Percentiles rank a stretch among this genome's conserved stretches.
Conservation (phyloP, 768 basidiomycete genomes). For the Phlegmacium glaucopus region DNA sequence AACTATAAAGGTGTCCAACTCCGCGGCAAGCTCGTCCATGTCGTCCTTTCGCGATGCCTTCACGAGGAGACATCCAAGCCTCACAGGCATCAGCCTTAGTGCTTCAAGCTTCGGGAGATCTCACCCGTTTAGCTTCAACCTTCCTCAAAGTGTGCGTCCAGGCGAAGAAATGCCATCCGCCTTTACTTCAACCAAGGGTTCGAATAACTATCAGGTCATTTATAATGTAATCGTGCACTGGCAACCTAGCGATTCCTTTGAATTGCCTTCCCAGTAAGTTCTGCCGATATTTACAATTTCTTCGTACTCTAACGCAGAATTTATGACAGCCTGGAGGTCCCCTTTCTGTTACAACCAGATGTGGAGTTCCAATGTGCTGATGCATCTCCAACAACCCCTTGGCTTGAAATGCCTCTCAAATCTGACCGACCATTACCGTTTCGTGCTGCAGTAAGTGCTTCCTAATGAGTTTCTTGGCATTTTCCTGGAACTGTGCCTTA, state of each 20-base stretch:
- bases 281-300: no score
- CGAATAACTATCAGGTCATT: slow-evolving; percentile 36
- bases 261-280: slow-evolving; percentile 48
- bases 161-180: slow-evolving; percentile 65
- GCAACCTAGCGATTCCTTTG: slow-evolving; percentile 48
- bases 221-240: slow-evolving; percentile 58
- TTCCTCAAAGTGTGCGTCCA: slow-evolving; percentile 44
- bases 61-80: slow-evolving; percentile 43
- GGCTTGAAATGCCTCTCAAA: slow-evolving; percentile 67
- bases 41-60: slow-evolving; percentile 44
- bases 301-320: slow-evolving; percentile 8
- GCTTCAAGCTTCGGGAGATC: slow-evolving; percentile 33
- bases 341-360: slow-evolving; percentile 60
- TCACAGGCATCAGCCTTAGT: slow-evolving; percentile 32
- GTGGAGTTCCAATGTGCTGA: slow-evolving; percentile 57
- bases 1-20: slow-evolving; percentile 36
- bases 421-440: slow-evolving; percentile 62
- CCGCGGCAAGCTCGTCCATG: slow-evolving; percentile 26
- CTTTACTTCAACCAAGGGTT: slow-evolving; percentile 39
- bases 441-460: slow-evolving; percentile 56
- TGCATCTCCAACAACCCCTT: slow-evolving; percentile 40
- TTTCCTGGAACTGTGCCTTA: slow-evolving; percentile 1
- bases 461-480: slow-evolving; percentile 2
- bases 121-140: slow-evolving; percentile 52
- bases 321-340: slow-evolving; percentile 54